phyloP scores from a whole-genome alignment of 176 grass and related monocot species.

The Zoysia pacifica region DNA sequence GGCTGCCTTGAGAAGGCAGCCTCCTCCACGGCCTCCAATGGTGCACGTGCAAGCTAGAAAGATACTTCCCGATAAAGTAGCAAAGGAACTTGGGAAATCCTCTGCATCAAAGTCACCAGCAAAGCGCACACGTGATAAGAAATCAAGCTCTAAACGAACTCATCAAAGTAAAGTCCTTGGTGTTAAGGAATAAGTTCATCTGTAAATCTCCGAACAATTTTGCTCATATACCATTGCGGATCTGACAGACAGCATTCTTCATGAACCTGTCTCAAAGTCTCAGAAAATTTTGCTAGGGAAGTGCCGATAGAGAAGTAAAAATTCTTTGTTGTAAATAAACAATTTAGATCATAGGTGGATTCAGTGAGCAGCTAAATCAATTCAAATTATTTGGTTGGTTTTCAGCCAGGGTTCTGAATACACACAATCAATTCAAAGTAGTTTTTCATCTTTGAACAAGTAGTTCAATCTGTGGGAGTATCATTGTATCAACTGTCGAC shows the following conservation, averaged over 20 bases:
- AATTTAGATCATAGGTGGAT: slow-evolving; percentile 32
- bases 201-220: slow-evolving; percentile 50
- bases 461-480: too few species aligned
- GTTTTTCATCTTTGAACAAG: too few species aligned
- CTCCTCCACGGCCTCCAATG: slow-evolving; percentile 42
- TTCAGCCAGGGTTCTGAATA: background rate
- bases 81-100: slow-evolving; percentile 36
- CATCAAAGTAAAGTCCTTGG: slow-evolving; percentile 42
- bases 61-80: slow-evolving; percentile 40
- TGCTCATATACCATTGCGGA: slow-evolving; percentile 17
- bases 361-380: slow-evolving; percentile 1
- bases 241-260: slow-evolving; percentile 38
- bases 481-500: too few species aligned
- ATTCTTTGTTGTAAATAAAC: slow-evolving; percentile 71
- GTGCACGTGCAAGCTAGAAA: slow-evolving; percentile 35
- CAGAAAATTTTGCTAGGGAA: slow-evolving; percentile 55
- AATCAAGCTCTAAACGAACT: slow-evolving; percentile 58
- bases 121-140: slow-evolving; percentile 60
- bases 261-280: slow-evolving; percentile 32
- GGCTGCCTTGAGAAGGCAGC: slow-evolving; percentile 43
- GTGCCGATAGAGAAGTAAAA: slow-evolving; percentile 53
- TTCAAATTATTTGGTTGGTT: slow-evolving; percentile 10
- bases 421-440: background rate
- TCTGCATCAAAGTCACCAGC: slow-evolving; percentile 48
- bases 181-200: slow-evolving; percentile 46